Conservation (phyloP, 1,139 yeast genomes). For the Blastobotrys serpentis region DNA sequence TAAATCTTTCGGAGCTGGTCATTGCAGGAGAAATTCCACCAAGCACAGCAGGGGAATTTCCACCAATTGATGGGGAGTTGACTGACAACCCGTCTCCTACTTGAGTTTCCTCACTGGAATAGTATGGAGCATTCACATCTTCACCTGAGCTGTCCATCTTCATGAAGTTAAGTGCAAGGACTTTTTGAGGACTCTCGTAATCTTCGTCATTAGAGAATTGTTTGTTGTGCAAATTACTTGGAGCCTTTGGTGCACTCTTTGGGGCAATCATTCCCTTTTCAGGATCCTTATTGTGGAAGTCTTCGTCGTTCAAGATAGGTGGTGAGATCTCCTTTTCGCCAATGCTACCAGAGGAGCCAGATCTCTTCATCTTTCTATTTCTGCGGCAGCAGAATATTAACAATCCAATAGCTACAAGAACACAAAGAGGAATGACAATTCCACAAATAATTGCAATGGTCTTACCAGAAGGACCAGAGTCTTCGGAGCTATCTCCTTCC, state of each 20-base stretch:
- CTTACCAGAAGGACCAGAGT: slow-evolving; percentile 36
- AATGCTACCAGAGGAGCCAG: slow-evolving; percentile 26
- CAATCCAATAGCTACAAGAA: slow-evolving; percentile 49
- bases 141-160: slow-evolving; percentile 35
- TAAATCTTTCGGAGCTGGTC: neutral
- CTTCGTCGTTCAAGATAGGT: slow-evolving; percentile 30
- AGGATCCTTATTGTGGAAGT: slow-evolving; percentile 19
- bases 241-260: neutral
- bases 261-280: slow-evolving; percentile 12
- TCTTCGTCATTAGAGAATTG: slow-evolving; percentile 16
- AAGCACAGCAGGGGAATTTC: slow-evolving; percentile 6
- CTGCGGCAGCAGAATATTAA: slow-evolving; percentile 60
- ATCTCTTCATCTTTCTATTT: slow-evolving; percentile 42
- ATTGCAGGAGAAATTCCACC: neutral
- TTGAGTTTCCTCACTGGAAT: slow-evolving; percentile 44
- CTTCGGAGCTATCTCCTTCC: neutral
- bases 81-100: slow-evolving; percentile 28
- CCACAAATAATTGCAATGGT: slow-evolving; percentile 83
- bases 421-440: slow-evolving; percentile 69
- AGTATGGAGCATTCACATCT: slow-evolving; percentile 24
- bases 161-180: slow-evolving; percentile 38
- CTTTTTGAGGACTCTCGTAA: slow-evolving; percentile 40
- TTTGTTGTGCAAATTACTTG: neutral
- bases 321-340: slow-evolving; percentile 36
- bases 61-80: slow-evolving; percentile 14